These are phyloP conservation scores for Ceratobasidium sp. DNA, from an alignment of 1,284 basidiomycete genomes.

Conservation along the genomic window DNA sequence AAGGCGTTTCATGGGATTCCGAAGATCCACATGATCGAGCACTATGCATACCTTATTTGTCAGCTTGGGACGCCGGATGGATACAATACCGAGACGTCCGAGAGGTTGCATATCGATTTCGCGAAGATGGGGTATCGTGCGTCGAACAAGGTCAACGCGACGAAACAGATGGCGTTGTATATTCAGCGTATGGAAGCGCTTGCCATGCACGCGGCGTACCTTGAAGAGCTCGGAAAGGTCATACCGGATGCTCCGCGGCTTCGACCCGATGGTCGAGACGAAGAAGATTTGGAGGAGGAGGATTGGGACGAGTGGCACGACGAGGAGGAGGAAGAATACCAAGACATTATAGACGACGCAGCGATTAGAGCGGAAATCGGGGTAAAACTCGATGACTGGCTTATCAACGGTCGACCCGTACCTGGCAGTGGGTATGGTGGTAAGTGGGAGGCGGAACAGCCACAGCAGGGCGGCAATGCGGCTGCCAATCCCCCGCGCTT, in stretches of 20 bases:
- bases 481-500: neutral
- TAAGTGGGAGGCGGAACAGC: no score
- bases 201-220: constrained; percentile 19
- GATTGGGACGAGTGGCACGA: neutral
- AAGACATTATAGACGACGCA: no score
- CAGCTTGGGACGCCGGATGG: constrained; percentile 45
- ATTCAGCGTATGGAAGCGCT: constrained; percentile 42
- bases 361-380: no score
- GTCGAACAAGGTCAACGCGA: constrained; percentile 41
- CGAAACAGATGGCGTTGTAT: constrained; percentile 44
- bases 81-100: constrained; percentile 47
- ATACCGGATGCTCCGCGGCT: neutral
- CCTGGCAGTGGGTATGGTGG: no score
- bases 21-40: constrained; percentile 57
- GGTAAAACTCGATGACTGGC: no score
- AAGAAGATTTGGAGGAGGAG: neutral
- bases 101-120: constrained; percentile 47
- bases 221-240: neutral
- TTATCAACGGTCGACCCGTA: no score
- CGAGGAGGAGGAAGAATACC: no score
- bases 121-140: constrained; percentile 44
- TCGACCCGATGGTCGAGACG: neutral
- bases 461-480: no score
- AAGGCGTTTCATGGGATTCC: constrained; percentile 58
- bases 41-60: constrained; percentile 36